A percentile compares a stretch with the other conserved stretches of the same genome.
Evolutionary conservation across 2,329 filamentous ascomycete genomes (phyloP).

Genomic region (Calonectria pseudoturangicola): DNA sequence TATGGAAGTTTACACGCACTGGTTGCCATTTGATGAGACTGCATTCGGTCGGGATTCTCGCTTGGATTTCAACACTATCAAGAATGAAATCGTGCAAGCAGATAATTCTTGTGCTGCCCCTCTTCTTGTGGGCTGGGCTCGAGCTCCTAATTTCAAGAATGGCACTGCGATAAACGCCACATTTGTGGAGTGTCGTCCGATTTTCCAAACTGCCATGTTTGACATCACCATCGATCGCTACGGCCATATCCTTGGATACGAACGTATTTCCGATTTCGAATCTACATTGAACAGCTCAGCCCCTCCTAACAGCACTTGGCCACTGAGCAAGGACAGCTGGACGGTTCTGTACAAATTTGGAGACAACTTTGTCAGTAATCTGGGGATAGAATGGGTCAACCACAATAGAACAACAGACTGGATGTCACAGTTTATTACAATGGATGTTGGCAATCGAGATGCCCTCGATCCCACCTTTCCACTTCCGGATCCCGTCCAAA

Average conservation of each 20-base stretch:
- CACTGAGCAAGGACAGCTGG: not conserved
- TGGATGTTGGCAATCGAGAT: not conserved
- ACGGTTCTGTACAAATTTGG: too few species aligned
- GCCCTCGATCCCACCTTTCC: not conserved
- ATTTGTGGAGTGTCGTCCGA: not conserved
- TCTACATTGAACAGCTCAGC: too few species aligned
- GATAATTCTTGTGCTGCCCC: not conserved
- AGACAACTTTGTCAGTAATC: too few species aligned
- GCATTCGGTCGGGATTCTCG: too few species aligned
- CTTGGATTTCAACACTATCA: not conserved
- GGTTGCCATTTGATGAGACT: too few species aligned
- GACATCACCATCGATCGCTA: not conserved
- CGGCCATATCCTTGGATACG: not conserved
- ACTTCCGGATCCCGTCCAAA: not conserved
- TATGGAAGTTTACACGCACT: too few species aligned
- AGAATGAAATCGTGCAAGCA: not conserved
- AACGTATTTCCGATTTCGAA: not conserved
- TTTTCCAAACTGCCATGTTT: not conserved
- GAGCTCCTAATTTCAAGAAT: not conserved
- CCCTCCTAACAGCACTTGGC: not conserved
- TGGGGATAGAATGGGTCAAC: not conserved
- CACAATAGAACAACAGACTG: not conserved
- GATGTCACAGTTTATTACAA: not conserved
- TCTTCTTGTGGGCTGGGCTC: not conserved
- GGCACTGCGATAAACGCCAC: not conserved